Base-by-base conservation (phyloP, 1,139 yeast genomes). In the Citeromyces siamensis region DNA sequence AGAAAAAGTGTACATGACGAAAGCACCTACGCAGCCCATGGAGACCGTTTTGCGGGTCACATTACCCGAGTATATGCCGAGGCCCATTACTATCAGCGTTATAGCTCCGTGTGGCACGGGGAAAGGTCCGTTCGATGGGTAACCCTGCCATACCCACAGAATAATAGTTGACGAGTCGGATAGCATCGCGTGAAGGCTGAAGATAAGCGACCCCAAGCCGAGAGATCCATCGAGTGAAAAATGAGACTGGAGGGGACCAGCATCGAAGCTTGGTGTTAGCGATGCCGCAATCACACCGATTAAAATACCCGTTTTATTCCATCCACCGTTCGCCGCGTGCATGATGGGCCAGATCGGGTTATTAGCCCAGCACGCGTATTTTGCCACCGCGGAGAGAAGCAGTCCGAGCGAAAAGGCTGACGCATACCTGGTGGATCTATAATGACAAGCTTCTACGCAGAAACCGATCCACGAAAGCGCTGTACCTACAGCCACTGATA, bases 291-390 rank as follows among this genome's bases (percentile, higher is more conserved):
- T 46, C n/a, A 78, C 51, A 19, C 90, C 94, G 33, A 85, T 42
- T 8, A 67, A 58, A 4, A 90, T 57, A 34, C 94, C 96, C 21
- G 75, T 58, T 38, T 65, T 67, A 55, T 88, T 88, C 64, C 75
- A 74, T 7, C 98, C 98, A 19, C 96, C 96, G 48, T 83, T 88
- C 19, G 65, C 73, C 21, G 67, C 68, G 52, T 86, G 80, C 90
- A 90, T 79, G 34, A 86, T 81, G 29, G 98, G 94, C 98, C 98
- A 90, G 36, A 86, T 64, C 29, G 98, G 98, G 54, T 90, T 90
- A 52, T 88, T 88, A 5, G 96, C 76, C 59, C 72, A 82, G 50
- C 68, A 72, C 13, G 79, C 72, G 59, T 71, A 81, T 52, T 93
- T 90, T 22, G 85, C 66, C 31, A 82, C 70, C 1, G 86, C 72